Percentiles rank a stretch among this genome's conserved stretches.
Conservation (phyloP, 2,329 filamentous ascomycete species). For the Colletotrichum lini region DNA sequence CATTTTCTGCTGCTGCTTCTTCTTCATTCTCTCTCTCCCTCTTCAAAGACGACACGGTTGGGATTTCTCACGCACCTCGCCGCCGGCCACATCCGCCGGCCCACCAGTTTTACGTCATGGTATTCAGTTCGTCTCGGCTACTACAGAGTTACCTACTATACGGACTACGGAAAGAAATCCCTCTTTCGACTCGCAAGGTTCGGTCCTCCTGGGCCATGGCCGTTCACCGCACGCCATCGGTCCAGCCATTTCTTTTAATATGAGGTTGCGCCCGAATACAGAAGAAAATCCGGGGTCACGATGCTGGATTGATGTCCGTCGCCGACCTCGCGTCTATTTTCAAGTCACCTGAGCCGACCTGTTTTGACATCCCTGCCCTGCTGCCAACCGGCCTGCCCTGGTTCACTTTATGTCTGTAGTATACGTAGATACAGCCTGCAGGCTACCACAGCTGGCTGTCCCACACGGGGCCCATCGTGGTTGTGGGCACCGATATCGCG, state of each 20-base stretch:
- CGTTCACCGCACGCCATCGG: slow-evolving; percentile 36
- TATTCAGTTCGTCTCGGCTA: slow-evolving; percentile 23
- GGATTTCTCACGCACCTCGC: slow-evolving; percentile 17
- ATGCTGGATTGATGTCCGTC: slow-evolving; percentile 22
- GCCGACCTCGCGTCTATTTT: slow-evolving; percentile 34
- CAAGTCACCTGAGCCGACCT: slow-evolving; percentile 39
- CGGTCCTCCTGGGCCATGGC: slow-evolving; percentile 14
- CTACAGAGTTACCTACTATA: too few relatives aligned
- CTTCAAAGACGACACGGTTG: slow-evolving; percentile 18
- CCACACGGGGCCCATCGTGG: slow-evolving; percentile 37
- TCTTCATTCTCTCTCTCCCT: background rate
- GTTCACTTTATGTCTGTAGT: background rate
- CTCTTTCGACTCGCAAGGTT: slow-evolving; percentile 19
- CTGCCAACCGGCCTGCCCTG: background rate
- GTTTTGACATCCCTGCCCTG: slow-evolving; percentile 34
- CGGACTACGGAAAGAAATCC: slow-evolving; percentile 3
- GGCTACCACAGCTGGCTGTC: slow-evolving; percentile 1
- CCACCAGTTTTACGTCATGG: slow-evolving; percentile 40
- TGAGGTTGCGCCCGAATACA: slow-evolving; percentile 10
- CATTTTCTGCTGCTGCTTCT: too few relatives aligned
- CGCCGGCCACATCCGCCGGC: slow-evolving; percentile 29
- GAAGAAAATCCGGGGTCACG: slow-evolving; percentile 35
- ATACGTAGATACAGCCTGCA: background rate
- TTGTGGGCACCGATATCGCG: slow-evolving; percentile 37
- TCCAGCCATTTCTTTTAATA: slow-evolving; percentile 9